These are phyloP conservation scores for Edaphochlamys debaryana DNA, from an alignment of 139 green algal species.

Conservation along the genomic window DNA sequence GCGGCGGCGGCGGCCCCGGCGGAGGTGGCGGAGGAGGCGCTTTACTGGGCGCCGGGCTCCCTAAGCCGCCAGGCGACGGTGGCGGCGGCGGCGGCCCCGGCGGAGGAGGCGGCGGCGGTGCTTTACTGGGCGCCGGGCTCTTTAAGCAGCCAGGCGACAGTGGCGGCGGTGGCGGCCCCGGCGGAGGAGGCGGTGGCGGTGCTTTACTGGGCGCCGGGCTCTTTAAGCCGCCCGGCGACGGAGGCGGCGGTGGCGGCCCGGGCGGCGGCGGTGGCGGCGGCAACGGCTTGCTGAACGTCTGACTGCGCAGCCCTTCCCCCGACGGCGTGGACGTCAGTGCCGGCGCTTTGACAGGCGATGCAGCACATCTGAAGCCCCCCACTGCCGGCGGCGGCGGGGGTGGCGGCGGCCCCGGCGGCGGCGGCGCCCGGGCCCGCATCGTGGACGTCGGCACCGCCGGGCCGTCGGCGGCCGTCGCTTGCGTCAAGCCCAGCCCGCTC, in stretches of 20 bases:
- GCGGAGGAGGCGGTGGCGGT: too few relatives aligned
- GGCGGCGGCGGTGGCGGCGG: neutral
- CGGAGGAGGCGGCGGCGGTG: too few relatives aligned
- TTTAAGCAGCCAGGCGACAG: neutral
- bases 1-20: neutral
- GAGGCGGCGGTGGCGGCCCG: neutral
- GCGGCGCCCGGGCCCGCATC: neutral
- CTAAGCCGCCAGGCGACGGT: neutral
- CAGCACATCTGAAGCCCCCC: too few relatives aligned
- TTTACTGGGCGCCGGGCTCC: too few relatives aligned
- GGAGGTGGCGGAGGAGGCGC: neutral
- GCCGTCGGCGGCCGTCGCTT: too few relatives aligned
- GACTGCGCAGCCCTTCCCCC: too few relatives aligned
- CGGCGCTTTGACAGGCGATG: too few relatives aligned
- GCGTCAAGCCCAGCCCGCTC: neutral
- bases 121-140: neutral
- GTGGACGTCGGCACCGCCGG: too few relatives aligned
- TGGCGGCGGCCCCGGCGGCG: neutral
- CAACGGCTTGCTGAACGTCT: too few relatives aligned
- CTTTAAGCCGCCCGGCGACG: neutral
- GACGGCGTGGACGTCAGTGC: neutral
- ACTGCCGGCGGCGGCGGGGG: too few relatives aligned
- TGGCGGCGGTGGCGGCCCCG: neutral
- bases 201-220: neutral
- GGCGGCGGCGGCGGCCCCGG: constrained; percentile 11